These are phyloP conservation scores for Aspergillus quadrilineatus DNA, from an alignment of 2,329 filamentous ascomycete species.

Conservation along the genomic window DNA sequence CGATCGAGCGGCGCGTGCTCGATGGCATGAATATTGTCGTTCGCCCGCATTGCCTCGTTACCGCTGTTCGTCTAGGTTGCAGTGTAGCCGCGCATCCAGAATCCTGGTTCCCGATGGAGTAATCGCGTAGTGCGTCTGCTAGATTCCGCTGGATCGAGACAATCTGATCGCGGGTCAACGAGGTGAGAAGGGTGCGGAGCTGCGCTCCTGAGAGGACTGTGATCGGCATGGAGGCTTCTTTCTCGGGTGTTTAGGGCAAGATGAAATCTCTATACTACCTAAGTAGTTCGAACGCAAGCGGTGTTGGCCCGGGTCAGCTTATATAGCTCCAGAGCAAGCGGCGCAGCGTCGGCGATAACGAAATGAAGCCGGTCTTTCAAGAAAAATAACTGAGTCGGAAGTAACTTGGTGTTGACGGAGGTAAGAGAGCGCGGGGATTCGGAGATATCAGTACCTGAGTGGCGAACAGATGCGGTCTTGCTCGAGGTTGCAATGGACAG, in stretches of 20 bases:
- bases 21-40: slow-evolving; percentile 69
- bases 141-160: slow-evolving; percentile 58
- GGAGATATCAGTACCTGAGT: slow-evolving; percentile 1
- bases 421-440: background rate
- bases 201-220: slow-evolving; percentile 59
- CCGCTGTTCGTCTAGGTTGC: slow-evolving; percentile 61
- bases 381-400: background rate
- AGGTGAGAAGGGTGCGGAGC: slow-evolving; percentile 56
- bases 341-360: background rate
- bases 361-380: background rate
- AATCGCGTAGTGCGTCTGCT: slow-evolving; percentile 62
- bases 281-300: background rate
- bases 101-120: slow-evolving; percentile 62
- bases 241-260: background rate
- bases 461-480: background rate
- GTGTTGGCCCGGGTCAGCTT: background rate
- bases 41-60: slow-evolving; percentile 61
- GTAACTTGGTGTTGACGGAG: background rate
- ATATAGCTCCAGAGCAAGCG: background rate
- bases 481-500: background rate
- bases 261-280: background rate
- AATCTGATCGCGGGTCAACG: slow-evolving; percentile 58
- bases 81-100: slow-evolving; percentile 59
- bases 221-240: slow-evolving; percentile 51
- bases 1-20: slow-evolving; percentile 58